A percentile compares a stretch with the other conserved stretches of the same genome.
These are phyloP conservation scores for Globisporangium cylindrosporum DNA, from an alignment of 352 stramenopile species.

Conservation along the genomic window DNA sequence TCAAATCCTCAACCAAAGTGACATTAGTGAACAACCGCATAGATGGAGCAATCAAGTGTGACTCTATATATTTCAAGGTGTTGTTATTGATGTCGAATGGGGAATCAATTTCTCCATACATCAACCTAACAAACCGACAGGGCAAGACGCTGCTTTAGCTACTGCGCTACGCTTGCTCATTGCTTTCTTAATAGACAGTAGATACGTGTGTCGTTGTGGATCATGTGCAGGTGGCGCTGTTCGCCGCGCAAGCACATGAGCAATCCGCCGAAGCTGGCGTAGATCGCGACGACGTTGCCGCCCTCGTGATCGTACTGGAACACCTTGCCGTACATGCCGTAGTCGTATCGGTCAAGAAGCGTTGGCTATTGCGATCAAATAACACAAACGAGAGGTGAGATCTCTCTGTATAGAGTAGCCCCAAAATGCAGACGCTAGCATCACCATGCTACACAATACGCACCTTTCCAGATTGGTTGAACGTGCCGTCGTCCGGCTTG, in stretches of 20 bases:
- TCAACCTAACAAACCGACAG: neutral
- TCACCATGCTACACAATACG: neutral
- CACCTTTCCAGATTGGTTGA: constrained; percentile 90
- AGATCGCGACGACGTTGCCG: constrained; percentile 92
- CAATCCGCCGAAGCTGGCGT: constrained; percentile 95
- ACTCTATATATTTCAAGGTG: constrained; percentile 18
- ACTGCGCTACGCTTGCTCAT: constrained; percentile 18
- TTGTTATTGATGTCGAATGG: neutral
- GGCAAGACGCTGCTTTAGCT: neutral
- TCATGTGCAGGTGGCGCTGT: constrained; percentile 95
- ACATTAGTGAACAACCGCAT: neutral
- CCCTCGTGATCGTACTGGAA: constrained; percentile 97
- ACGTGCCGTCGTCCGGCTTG: constrained; percentile 94
- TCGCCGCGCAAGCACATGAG: constrained; percentile 97
- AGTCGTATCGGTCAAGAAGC: constrained; percentile 97
- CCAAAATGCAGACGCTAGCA: neutral
- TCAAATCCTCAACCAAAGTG: neutral
- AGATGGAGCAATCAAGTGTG: constrained; percentile 12
- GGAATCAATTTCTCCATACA: neutral
- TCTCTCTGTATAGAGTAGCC: neutral
- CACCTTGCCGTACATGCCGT: constrained; percentile 98
- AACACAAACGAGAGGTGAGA: neutral
- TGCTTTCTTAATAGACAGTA: constrained; percentile 92
- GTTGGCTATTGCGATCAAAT: constrained; percentile 49
- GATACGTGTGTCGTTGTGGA: constrained; percentile 96